These are phyloP conservation scores for Aspergillus ochraceoroseus DNA, from an alignment of 2,329 filamentous ascomycete species.

Conservation along the genomic window DNA sequence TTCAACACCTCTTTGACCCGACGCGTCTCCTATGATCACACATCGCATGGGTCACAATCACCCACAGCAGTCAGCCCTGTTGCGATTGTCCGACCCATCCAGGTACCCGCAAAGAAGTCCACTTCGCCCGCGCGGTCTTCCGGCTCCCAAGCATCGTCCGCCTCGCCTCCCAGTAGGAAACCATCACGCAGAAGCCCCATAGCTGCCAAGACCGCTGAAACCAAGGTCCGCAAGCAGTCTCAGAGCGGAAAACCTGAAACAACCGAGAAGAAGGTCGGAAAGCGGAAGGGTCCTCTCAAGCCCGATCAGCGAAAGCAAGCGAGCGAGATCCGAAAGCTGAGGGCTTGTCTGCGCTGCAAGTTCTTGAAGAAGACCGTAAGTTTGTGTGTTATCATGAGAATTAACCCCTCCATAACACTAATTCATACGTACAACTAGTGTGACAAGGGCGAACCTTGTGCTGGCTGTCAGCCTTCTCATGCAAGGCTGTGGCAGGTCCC, in stretches of 20 bases:
- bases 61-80: conserved; percentile 60
- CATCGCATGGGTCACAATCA: conserved; percentile 42
- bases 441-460: conserved; percentile 94
- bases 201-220: conserved; percentile 73
- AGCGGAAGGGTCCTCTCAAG: conserved; percentile 80
- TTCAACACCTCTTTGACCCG: conserved; percentile 39
- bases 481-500: conserved; percentile 95
- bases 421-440: conserved; percentile 46
- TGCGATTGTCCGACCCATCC: conserved; percentile 62
- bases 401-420: neutral
- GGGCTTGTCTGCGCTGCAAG: conserved; percentile 92
- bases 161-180: conserved; percentile 63
- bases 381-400: neutral
- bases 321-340: conserved; percentile 90
- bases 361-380: conserved; percentile 88
- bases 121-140: conserved; percentile 56
- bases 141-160: conserved; percentile 60
- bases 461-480: conserved; percentile 90
- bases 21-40: conserved; percentile 40
- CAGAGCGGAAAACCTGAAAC: conserved; percentile 74
- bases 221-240: conserved; percentile 70
- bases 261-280: conserved; percentile 87
- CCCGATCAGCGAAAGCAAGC: conserved; percentile 95
- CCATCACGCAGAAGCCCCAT: conserved; percentile 67
- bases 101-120: conserved; percentile 44